Evolutionary conservation across 139 green algal species (phyloP).

Genomic region (Edaphochlamys debaryana): DNA sequence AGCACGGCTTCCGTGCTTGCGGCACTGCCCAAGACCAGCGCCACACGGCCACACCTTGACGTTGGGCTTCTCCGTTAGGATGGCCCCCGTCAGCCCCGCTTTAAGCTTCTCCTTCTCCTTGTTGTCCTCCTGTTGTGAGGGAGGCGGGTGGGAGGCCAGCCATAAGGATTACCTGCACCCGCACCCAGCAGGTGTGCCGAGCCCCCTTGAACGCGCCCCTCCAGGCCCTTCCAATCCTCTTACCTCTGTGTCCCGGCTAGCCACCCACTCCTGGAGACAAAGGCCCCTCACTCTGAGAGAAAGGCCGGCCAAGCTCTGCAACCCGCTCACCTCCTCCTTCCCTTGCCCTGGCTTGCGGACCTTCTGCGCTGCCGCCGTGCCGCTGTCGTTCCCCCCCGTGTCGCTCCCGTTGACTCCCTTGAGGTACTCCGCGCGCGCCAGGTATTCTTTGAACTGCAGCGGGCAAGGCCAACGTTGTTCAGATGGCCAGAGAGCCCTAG

Average conservation of each 20-base stretch:
- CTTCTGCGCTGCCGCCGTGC: slow-evolving; percentile 56
- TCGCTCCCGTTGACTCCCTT: slow-evolving; percentile 73
- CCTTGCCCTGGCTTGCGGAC: slow-evolving; percentile 44
- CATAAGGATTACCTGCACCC: too few species aligned
- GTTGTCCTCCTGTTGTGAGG: slow-evolving; percentile 53
- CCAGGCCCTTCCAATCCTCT: too few species aligned
- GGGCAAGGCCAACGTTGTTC: too few species aligned
- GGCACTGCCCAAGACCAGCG: too few species aligned
- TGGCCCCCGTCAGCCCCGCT: slow-evolving; percentile 60
- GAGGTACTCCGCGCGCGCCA: slow-evolving; percentile 93
- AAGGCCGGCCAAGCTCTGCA: too few species aligned
- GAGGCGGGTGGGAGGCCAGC: too few species aligned
- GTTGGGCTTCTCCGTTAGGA: slow-evolving; percentile 94
- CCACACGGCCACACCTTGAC: slow-evolving; percentile 86
- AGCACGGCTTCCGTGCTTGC: too few species aligned
- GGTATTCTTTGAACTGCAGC: slow-evolving; percentile 95
- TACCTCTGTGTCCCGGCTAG: too few species aligned
- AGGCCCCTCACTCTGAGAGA: too few species aligned
- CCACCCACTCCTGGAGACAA: too few species aligned
- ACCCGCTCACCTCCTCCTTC: slow-evolving; percentile 57
- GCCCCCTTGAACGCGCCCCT: too few species aligned
- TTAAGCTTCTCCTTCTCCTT: slow-evolving; percentile 90
- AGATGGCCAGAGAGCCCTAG: neutral
- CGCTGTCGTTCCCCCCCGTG: slow-evolving; percentile 33
- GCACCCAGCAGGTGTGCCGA: too few species aligned